Base-by-base conservation (phyloP, 2,329 filamentous ascomycete species). In the Metarhizium sp. region DNA sequence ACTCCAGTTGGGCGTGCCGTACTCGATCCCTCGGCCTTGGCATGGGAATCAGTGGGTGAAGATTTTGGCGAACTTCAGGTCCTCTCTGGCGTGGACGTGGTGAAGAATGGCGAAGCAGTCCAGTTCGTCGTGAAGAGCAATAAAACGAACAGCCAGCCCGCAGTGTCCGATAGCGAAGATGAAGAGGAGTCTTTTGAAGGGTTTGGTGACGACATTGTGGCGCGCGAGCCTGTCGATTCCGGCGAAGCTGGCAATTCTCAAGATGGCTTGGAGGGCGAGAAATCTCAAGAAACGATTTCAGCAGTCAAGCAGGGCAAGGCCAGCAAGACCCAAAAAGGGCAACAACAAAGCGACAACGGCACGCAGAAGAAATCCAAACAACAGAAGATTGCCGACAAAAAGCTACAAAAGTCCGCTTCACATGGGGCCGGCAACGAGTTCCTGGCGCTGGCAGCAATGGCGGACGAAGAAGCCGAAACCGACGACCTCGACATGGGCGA, bases 11-110 rank as follows among this genome's bases (percentile, higher is more conserved):
- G 2, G 52, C 42, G 49, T 57, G 20, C 65, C 60, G 46, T 73
- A 2, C 71, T 80, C 25, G 71, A 74, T 47, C 69, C 76, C 34
- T 70, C 77, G 59, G 71, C 77, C 1, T 70, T 86, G 47, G 68
- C 72, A 67, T 86, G 83, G 83, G 75, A 79, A 62, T 85, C 92
- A 49, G 90, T 96, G 72, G 89, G 89, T n/a, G 91, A 95, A 60
- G 94, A 94, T 0, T 96, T 99, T 69, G 95, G 86, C 63, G 91
- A 89, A 0, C 74, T 99, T 2, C 91, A 99, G 65, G 92, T 97
- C 64, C 86, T 97, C 50, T 89, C 95, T 16, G 90, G 89, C 52
- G 89, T 99, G 1, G 88, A 96, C 34, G 78, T 99, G n/a, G 75
- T 95, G 46, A 82, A 79, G 59, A 78, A 86, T 34, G 84, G 83